Evolutionary conservation across 345 rosid species (phyloP), one percentile per base, ranked within the genome.

Genomic region (Gossypium thurberi): DNA sequence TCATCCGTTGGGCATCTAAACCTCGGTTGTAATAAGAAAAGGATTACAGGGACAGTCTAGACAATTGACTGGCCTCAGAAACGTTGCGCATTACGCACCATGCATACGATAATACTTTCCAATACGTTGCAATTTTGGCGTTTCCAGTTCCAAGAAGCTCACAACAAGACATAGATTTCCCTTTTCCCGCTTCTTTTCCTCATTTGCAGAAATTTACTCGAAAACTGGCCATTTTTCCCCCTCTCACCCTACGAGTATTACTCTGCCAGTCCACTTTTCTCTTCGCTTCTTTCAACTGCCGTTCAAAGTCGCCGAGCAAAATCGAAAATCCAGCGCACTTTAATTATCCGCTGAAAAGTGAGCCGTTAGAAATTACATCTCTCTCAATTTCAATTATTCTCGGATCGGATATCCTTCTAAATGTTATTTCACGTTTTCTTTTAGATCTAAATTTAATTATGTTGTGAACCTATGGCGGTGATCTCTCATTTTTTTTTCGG

Each of bases 101-200:
- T 0, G 72, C 0, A 4, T 3, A 26, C 3, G 18, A 17, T 66
- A 10, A n/a, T 44, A 44, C 3, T 56, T 43, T 6, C 3, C 1
- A 25, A n/a, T 23, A 10, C 56, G 66, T 66, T 65, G 6, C 28
- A 25, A 17, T 13, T 25, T 25, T 2, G 0, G 26, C 40, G 13
- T n/a, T 55, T 40, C 51, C 48, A 3, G 20, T 10, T 20, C 21
- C 48, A 55, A 55, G 28, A 12, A 25, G 20, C 33, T 17, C 4
- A 25, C 1, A 43, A 15, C 58, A 65, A 23, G 28, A 33, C 40
- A 33, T 4, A 33, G 40, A 33, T 40, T 28, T 10, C 25, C 40
- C 20, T 43, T 74, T 65, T 56, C 77, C 72, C 72, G 77, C 77
- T 53, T 66, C 40, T 7, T 74, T 74, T 72, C 46, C 15, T 6